Base-by-base conservation (phyloP, 2,329 filamentous ascomycete species). In the Arthrobotrys musiformis region DNA sequence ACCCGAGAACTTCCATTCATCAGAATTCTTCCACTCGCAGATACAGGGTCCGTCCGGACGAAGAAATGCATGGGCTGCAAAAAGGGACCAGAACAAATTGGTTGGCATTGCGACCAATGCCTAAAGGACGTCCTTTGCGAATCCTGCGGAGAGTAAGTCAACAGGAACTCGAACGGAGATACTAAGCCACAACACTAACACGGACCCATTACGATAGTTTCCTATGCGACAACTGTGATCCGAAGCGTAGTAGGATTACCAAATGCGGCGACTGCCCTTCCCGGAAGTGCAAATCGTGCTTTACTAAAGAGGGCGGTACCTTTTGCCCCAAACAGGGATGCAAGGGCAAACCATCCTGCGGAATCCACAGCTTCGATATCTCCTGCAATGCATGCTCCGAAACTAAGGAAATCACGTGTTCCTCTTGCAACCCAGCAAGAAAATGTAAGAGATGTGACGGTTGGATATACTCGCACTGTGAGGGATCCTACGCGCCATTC, bases 91-190 rank as follows among this genome's bases (percentile, higher is more conserved):
- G 72, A 70, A 28, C 35, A 76, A 42, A 76, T 76, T 35, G 72
- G 72, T 15, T 76, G 72, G 72, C 60, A 76, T 33, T 76, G 72
- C 28, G 72, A 76, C 24, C 58, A 61, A 19, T 76, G 72, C 22
- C 26, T 76, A 3, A 76, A 76, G 50, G 72, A 76, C n/a, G 72
- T 76, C 13, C 50, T 76, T 44, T 76, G 72, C 58, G 72, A 76
- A 42, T 52, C 46, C 46, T 76, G 72, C 26, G 72, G 64, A 63
- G 64, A 76, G 72, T 76, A 70, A 15, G 72, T 70, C 11, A 26
- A 7, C 9, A 3, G 13, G 40, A 46, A 37, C 30, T 4, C 4
- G 13, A 48, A 17, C 8, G 19, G 26, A 26, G 15, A 58, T 19
- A 24, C 15, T 22, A 22, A 19, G 13, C 15, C 6, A 35, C 11